Evolutionary conservation across 116 monocot genomes (phyloP), one percentile per base, ranked within the genome.

Genomic region (Papilionanthe hybrid): DNA sequence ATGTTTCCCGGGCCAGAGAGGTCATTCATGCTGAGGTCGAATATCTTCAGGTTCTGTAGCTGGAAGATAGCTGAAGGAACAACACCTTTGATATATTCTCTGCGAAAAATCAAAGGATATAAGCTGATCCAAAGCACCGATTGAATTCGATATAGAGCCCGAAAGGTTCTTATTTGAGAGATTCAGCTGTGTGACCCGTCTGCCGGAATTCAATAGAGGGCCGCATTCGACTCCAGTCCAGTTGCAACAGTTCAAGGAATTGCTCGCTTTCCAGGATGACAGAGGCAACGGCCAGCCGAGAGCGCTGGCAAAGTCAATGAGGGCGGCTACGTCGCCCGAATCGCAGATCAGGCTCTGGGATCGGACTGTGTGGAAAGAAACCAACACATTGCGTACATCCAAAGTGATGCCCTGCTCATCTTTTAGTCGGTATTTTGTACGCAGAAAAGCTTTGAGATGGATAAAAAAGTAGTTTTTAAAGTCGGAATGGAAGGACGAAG

Each of bases 171-270:
- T 88, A 60, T 81, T 87, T 8, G 81, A 43, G 25, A 96, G 93
- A 87, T 93, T 78, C 83, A 96, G 72, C 5, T 81, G 86, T 13
- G 86, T 75, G 8, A 96, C 90, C 63, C 91, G 87, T 19, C 76
- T n/a, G 17, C 37, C 77, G 8, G 20, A 22, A 29, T 30, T 44
- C 27, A 47, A 80, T 30, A 11, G 15, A 19, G 74, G 25, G 49
- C 86, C 88, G 75, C 96, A 96, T 18, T 17, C 30, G 44, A 96
- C 80, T 55, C 96, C 96, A 15, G 30, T 19, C 94, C 90, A 94
- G 42, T 15, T 49, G 68, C 96, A 96, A 88, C 93, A 93, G 65
- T 79, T 69, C 0, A 83, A 80, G 29, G 90, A 83, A 28, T 22
- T 56, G 55, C 79, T 76, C 75, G 80, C 30, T 45, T 32, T 75